These are phyloP conservation scores for Saitozyma podzolica DNA, from an alignment of 768 basidiomycete species.

Conservation along the genomic window DNA sequence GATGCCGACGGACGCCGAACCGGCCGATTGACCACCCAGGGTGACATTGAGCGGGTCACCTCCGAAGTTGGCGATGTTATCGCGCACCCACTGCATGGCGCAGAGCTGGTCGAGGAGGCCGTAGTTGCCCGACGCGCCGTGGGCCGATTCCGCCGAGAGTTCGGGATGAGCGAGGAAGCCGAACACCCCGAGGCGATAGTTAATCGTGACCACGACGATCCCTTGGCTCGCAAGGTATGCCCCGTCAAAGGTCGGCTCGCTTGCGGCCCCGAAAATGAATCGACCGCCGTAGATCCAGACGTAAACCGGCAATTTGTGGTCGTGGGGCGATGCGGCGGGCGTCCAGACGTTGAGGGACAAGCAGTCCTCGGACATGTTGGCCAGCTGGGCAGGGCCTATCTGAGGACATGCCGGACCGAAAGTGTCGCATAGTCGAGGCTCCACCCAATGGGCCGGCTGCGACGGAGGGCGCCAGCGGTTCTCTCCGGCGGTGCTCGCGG, in stretches of 20 bases:
- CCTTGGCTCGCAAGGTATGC: constrained; percentile 13
- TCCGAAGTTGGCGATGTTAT: constrained; percentile 53
- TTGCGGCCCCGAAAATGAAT: constrained; percentile 35
- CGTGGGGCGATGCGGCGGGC: background rate
- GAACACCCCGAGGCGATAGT: constrained; percentile 25
- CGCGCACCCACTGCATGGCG: constrained; percentile 50
- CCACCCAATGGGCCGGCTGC: background rate
- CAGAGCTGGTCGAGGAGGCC: too few species aligned
- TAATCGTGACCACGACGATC: constrained; percentile 25
- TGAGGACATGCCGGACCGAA: background rate
- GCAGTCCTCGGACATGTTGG: background rate
- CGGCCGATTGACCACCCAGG: constrained; percentile 16
- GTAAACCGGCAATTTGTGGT: constrained; percentile 6
- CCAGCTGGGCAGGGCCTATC: background rate
- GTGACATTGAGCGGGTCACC: constrained; percentile 45
- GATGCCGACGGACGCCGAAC: background rate
- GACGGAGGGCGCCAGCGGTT: background rate
- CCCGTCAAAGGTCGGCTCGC: constrained; percentile 33
- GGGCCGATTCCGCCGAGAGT: too few species aligned
- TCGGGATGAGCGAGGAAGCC: constrained; percentile 22
- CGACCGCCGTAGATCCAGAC: constrained; percentile 46
- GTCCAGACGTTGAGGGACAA: background rate
- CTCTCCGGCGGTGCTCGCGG: background rate
- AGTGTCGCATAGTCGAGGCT: background rate
- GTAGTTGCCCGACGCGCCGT: too few species aligned